Evolutionary conservation across 2,329 filamentous ascomycete genomes (phyloP).

Genomic region (Fusarium zealandicum): DNA sequence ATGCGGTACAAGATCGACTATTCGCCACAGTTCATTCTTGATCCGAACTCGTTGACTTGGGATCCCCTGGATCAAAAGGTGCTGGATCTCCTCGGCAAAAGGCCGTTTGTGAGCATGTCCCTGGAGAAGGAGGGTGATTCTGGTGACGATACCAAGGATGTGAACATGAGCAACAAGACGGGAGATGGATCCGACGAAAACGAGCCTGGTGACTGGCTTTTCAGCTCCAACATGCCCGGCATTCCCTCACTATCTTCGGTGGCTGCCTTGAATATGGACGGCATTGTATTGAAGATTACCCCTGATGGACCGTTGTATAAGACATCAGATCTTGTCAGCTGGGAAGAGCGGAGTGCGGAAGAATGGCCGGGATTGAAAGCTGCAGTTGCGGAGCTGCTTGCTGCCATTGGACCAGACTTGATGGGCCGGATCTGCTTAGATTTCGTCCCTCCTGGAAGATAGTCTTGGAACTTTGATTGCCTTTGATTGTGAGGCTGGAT

Average conservation of each 20-base stretch:
- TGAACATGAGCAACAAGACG: conserved; percentile 2
- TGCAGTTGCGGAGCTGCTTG: conserved; percentile 71
- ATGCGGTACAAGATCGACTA: conserved; percentile 89
- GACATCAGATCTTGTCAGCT: conserved; percentile 62
- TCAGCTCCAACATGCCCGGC: conserved; percentile 71
- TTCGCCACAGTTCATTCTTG: conserved; percentile 74
- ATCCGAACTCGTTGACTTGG: conserved; percentile 71
- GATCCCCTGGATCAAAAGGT: conserved; percentile 62
- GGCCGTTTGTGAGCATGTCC: conserved; percentile 63
- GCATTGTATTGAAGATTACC: conserved; percentile 62
- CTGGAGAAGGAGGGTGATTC: conserved; percentile 40
- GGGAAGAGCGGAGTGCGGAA: conserved; percentile 61
- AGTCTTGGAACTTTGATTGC: background rate
- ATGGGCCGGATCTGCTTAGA: conserved; percentile 65
- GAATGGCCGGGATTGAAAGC: conserved; percentile 64
- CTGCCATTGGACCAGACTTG: conserved; percentile 68
- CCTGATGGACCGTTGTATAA: conserved; percentile 49
- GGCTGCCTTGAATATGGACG: conserved; percentile 62
- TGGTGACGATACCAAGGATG: background rate
- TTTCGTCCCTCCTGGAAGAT: conserved; percentile 45
- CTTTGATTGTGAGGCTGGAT: background rate
- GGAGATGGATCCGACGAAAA: conserved; percentile 30
- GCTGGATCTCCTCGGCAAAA: conserved; percentile 58
- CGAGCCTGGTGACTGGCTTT: conserved; percentile 51
- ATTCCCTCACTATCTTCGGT: conserved; percentile 64